Base-by-base conservation (phyloP, 2,329 filamentous ascomycete genomes). In the Penicillium aurantiogriseum region DNA sequence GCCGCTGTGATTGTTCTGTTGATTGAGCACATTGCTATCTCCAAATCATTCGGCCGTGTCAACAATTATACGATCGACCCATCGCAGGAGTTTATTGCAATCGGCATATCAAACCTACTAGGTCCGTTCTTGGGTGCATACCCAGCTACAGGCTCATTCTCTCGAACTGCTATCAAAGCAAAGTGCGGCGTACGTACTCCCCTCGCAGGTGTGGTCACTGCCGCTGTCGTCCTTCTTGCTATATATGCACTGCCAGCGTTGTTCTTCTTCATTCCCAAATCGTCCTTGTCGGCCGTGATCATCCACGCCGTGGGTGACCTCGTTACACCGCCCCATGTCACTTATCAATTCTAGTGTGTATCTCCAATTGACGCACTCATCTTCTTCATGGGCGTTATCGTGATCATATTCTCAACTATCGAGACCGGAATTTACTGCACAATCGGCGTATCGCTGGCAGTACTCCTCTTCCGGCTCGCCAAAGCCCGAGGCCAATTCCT, bases 31-130 rank as follows among this genome's bases (percentile, higher is more conserved):
- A 95, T 97, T 66, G 91, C 92, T 44, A 96, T 96, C 61, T 90
- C 92, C 7, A 97, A 97, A 72, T 96, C 92, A 0, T 97, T 97
- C 66, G 92, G 92, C 9, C 84, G 92, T 53, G 84, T 96, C 69
- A 96, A 96, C 79, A 95, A 95, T 76, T 97, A 97, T 75, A 87
- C 85, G 10, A 96, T 97, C 72, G 87, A 96, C 66, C 91, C 92
- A 0, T 96, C 92, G 0, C 92, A 97, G 73, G 92, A 97, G 73
- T 83, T 97, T 77, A 89, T 97, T 48, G 92, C 91, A n/a, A 95
- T 97, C 62, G 92, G 92, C 60, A 84, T 96, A 38, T 89, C 88
- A 25, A 97, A 96, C 70, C 80, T 96, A 21, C 80, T 96, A 10
- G 91, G 90, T 0, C 91, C 92, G 1, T 96, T 97, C 76, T 80